Percentiles rank a stretch among this genome's conserved stretches.
Evolutionary conservation across 2,329 filamentous ascomycete species (phyloP).

Genomic region (Metarhizium robertsii): DNA sequence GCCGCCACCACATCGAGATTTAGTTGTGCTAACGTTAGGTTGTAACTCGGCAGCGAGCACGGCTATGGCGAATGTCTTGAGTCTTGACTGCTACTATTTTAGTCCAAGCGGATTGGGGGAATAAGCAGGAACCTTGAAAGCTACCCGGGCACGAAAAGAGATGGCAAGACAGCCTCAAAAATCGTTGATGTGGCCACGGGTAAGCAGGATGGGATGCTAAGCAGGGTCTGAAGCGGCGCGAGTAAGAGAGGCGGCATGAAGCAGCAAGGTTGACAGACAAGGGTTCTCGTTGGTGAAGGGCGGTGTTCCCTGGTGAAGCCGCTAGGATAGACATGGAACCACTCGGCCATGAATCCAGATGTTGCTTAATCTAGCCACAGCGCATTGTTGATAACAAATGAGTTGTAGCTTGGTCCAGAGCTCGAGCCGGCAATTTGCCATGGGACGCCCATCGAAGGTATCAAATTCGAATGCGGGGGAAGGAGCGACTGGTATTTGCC

Average conservation of each 20-base stretch:
- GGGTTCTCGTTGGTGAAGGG: neutral
- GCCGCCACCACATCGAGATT: too few species aligned
- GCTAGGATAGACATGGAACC: neutral
- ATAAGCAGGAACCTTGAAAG: neutral
- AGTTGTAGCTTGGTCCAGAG: too few species aligned
- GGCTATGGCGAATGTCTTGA: too few species aligned
- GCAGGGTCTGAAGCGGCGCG: neutral
- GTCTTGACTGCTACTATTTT: neutral
- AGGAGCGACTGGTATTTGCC: neutral
- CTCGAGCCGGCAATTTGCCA: too few species aligned
- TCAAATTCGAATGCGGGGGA: neutral
- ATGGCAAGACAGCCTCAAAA: neutral
- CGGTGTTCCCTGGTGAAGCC: neutral
- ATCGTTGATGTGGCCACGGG: too few species aligned
- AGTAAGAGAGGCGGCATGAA: neutral
- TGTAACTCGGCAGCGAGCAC: too few species aligned
- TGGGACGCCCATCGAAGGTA: neutral
- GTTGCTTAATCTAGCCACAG: too few species aligned
- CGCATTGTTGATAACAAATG: too few species aligned
- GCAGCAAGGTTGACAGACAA: neutral
- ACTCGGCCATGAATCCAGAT: too few species aligned
- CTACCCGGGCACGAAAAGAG: neutral
- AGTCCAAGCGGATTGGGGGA: neutral
- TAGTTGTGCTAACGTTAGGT: too few species aligned
- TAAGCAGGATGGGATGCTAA: too few species aligned